Conservation (phyloP, 768 basidiomycete species). For the Pulveroboletus frians region DNA sequence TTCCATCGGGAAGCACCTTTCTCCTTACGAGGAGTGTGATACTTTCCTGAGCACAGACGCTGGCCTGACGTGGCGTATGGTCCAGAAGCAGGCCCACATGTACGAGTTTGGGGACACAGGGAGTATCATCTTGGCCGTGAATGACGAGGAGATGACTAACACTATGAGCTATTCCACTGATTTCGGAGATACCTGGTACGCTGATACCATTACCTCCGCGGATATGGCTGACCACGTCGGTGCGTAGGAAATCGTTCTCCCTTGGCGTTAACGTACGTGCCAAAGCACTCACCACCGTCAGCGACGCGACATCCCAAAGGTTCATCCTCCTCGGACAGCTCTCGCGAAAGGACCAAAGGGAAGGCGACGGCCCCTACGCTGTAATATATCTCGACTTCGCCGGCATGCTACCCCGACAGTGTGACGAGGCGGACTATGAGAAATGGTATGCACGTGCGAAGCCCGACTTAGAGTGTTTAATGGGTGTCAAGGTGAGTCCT, state of each 20-base stretch:
- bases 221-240: neutral
- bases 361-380: slow-evolving; percentile 56
- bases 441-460: slow-evolving; percentile 75
- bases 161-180: slow-evolving; percentile 75
- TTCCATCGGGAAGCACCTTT: slow-evolving; percentile 64
- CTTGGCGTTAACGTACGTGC: slow-evolving; percentile 70
- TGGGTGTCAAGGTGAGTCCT: slow-evolving; percentile 83
- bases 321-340: slow-evolving; percentile 85
- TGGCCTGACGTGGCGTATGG: slow-evolving; percentile 82
- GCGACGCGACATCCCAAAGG: slow-evolving; percentile 95
- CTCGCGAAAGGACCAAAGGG: slow-evolving; percentile 50
- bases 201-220: neutral
- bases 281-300: slow-evolving; percentile 77
- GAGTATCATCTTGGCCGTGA: slow-evolving; percentile 71
- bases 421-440: slow-evolving; percentile 70
- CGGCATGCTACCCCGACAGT: slow-evolving; percentile 61
- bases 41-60: slow-evolving; percentile 92
- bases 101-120: slow-evolving; percentile 95
- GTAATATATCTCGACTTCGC: slow-evolving; percentile 83
- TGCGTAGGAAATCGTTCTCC: slow-evolving; percentile 59
- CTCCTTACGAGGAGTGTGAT: slow-evolving; percentile 79
- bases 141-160: slow-evolving; percentile 78
- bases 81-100: slow-evolving; percentile 71
- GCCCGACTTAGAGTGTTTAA: slow-evolving; percentile 70
- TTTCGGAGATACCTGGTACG: slow-evolving; percentile 79